phyloP scores from a whole-genome alignment of 139 green algal species.

The Dunaliella primolecta region DNA sequence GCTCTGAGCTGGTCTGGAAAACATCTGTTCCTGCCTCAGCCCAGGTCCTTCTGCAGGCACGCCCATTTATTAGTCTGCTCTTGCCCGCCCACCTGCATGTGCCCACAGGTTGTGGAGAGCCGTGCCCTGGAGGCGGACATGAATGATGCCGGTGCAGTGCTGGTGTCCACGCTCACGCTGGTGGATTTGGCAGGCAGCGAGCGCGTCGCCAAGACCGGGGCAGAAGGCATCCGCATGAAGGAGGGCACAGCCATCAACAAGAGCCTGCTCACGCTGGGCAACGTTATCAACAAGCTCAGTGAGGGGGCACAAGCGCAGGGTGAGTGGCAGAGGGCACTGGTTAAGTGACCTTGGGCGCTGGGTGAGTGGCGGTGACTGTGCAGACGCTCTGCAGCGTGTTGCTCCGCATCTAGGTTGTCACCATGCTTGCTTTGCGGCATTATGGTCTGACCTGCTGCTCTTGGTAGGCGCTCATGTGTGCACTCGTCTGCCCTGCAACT shows the following conservation, averaged over 20 bases:
- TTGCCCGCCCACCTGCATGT: too few species aligned
- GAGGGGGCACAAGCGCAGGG: conserved; percentile 60
- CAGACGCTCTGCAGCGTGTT: too few species aligned
- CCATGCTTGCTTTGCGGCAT: neutral
- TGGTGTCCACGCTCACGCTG: conserved; percentile 82
- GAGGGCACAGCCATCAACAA: conserved; percentile 96
- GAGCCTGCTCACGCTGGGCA: conserved; percentile 82
- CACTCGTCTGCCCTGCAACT: too few species aligned
- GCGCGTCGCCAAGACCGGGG: conserved; percentile 87
- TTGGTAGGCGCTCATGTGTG: too few species aligned
- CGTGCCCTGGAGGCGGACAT: conserved; percentile 42
- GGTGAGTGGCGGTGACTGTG: neutral
- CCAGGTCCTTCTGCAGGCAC: too few species aligned
- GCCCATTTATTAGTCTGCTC: too few species aligned
- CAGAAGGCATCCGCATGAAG: conserved; percentile 90
- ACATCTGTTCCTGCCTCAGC: too few species aligned
- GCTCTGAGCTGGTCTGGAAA: too few species aligned
- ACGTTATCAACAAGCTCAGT: conserved; percentile 95
- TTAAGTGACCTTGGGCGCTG: neutral
- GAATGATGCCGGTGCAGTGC: conserved; percentile 58
- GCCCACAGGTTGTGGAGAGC: conserved; percentile 76
- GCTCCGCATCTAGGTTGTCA: too few species aligned
- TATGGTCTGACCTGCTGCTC: too few species aligned
- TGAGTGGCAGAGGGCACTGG: too few species aligned
- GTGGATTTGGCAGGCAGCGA: conserved; percentile 92